Base-by-base conservation (phyloP, 1,284 basidiomycete species). In the Chondrostereum purpureum region DNA sequence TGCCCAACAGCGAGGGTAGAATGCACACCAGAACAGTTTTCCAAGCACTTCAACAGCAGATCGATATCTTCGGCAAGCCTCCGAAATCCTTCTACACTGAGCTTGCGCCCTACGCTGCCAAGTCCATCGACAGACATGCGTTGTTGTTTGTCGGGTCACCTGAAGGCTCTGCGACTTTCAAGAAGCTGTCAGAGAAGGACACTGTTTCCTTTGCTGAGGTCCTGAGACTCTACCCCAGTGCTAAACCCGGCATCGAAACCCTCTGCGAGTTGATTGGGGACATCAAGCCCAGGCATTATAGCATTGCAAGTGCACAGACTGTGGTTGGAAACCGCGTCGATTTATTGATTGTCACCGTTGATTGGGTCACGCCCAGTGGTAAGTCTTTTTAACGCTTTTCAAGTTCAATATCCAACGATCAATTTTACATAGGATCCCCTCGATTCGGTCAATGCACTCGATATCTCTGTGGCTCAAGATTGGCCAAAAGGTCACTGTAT, bases 231-330 rank as follows among this genome's bases (percentile, higher is more conserved):
- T 98, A 93, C 68, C 74, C 75, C 34, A 89, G 83, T 50, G 93
- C 95, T 16, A 75, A 75, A 53, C 89, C 91, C 10, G 75, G 78
- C 21, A 80, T 94, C 40, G 87, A 90, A 66, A 78, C 77, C 48
- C 75, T 96, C n/a, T 91, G 92, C 60, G 86, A 88, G 63, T 65
- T 97, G 55, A 70, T 96, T 43, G 88, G 88, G 5, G 92, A 98
- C 63, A 95, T 94, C 73, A 93, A 97, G 68, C 94, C 95, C 4
- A 78, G 96, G 55, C 96, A 99, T 68, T 99, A 99, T 68, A 95
- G 92, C 65, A 99, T 99, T 58, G 95, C 95, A 19, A 93, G 89
- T 54, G 82, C 92, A 23, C 93, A 99, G 66, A 86, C 85, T 55
- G 93, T 90, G 39, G 93, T 99, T 11, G 96, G 96, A 10, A 80